phyloP scores from a whole-genome alignment of 2,329 filamentous ascomycete genomes.

The Gnomoniopsis smithogilvyi region DNA sequence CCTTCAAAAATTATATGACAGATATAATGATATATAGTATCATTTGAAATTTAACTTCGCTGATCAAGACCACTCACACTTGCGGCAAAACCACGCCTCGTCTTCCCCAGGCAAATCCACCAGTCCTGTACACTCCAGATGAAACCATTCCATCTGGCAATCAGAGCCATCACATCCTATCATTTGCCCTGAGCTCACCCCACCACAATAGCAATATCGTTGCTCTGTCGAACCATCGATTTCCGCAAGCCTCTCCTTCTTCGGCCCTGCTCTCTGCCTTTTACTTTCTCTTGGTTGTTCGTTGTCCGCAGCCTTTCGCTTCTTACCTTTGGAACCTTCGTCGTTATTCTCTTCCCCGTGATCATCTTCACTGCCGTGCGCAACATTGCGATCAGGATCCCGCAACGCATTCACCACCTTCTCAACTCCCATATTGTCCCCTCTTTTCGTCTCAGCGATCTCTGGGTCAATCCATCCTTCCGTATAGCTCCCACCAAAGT shows the following conservation, averaged over 20 bases:
- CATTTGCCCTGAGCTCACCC: constrained; percentile 1
- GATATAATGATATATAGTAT: no score
- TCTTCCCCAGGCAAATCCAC: neutral
- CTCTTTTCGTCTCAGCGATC: constrained; percentile 4
- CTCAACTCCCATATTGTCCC: constrained; percentile 8
- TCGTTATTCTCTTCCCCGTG: neutral
- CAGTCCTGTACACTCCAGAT: neutral
- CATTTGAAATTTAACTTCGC: no score
- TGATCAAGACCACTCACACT: neutral
- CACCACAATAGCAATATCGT: constrained; percentile 6
- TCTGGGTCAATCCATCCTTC: constrained; percentile 25
- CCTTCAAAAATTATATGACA: no score
- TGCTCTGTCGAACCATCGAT: neutral
- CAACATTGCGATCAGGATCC: constrained; percentile 4
- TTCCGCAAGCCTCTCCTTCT: neutral
- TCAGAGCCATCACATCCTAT: constrained; percentile 3
- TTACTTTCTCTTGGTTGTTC: neutral
- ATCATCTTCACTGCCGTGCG: neutral
- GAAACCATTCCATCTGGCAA: constrained; percentile 8
- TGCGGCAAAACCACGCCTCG: constrained; percentile 2
- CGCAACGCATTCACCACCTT: constrained; percentile 8
- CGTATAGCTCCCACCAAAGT: constrained; percentile 30
- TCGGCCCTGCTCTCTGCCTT: neutral
- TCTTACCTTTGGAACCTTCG: neutral
- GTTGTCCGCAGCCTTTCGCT: neutral